Evolutionary conservation across 352 stramenopile genomes (phyloP).

Genomic region (Phytophthora podocarpi): DNA sequence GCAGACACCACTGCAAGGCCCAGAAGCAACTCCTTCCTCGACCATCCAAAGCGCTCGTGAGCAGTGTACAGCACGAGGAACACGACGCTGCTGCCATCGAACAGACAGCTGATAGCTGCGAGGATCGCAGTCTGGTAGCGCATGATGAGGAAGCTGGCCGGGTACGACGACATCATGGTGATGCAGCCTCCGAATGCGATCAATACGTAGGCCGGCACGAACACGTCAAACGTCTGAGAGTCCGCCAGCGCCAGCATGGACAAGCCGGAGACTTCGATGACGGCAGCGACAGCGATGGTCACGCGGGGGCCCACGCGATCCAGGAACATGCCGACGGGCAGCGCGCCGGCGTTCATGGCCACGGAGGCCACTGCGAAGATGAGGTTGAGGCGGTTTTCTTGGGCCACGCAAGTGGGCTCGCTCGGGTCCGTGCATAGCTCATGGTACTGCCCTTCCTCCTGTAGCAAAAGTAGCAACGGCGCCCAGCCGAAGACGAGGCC

Average conservation of each 20-base stretch:
- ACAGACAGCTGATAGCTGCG: slow-evolving; percentile 78
- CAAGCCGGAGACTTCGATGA: slow-evolving; percentile 74
- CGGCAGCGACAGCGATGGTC: slow-evolving; percentile 49
- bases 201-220: slow-evolving; percentile 71
- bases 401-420: slow-evolving; percentile 50
- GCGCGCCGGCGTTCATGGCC: slow-evolving; percentile 73
- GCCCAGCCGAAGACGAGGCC: slow-evolving; percentile 89
- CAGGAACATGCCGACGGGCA: slow-evolving; percentile 83
- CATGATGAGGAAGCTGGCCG: slow-evolving; percentile 75
- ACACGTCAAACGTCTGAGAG: slow-evolving; percentile 76
- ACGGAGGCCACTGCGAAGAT: slow-evolving; percentile 85
- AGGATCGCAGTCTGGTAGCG: slow-evolving; percentile 80
- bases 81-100: slow-evolving; percentile 75
- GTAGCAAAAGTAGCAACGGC: slow-evolving; percentile 81
- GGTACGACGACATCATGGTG: slow-evolving; percentile 85
- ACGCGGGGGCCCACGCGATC: slow-evolving; percentile 71
- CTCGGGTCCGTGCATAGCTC: slow-evolving; percentile 62
- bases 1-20: slow-evolving; percentile 48
- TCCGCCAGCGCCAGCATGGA: slow-evolving; percentile 77
- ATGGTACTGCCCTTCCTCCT: slow-evolving; percentile 82
- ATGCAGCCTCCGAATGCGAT: slow-evolving; percentile 75
- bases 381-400: slow-evolving; percentile 90
- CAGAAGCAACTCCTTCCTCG: slow-evolving; percentile 56
- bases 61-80: slow-evolving; percentile 74
- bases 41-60: slow-evolving; percentile 50